phyloP scores from a whole-genome alignment of 2,329 filamentous ascomycete genomes.

The Diaporthe helianthi region DNA sequence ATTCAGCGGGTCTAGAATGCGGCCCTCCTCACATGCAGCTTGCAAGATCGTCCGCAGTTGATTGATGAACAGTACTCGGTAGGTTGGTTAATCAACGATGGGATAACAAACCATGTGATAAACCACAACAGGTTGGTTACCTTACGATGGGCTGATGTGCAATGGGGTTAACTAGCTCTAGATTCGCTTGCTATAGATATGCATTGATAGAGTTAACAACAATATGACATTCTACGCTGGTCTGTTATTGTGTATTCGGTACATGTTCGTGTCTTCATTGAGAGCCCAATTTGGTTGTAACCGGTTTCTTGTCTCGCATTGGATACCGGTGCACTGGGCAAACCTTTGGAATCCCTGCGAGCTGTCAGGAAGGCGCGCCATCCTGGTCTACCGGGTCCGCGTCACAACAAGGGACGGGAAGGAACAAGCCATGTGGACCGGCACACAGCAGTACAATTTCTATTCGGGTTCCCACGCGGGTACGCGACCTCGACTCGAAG shows the following conservation, averaged over 20 bases:
- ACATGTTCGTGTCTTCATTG: not conserved
- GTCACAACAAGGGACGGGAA: conserved; percentile 24
- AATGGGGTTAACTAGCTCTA: not conserved
- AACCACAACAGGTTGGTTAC: no score
- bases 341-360: not conserved
- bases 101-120: not conserved
- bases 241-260: not conserved
- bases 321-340: not conserved
- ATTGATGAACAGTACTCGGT: no score
- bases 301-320: not conserved
- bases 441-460: not conserved
- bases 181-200: not conserved
- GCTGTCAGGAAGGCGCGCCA: conserved; percentile 19
- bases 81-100: no score
- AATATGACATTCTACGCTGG: not conserved
- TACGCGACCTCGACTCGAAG: conserved; percentile 21
- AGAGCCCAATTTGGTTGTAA: not conserved
- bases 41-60: no score
- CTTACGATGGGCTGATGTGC: no score
- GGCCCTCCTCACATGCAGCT: not conserved
- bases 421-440: not conserved
- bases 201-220: not conserved
- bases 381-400: conserved; percentile 13
- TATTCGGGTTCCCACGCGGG: not conserved
- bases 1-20: not conserved